Conservation (phyloP, 2,329 filamentous ascomycete genomes). For the Xylariales sp. region DNA sequence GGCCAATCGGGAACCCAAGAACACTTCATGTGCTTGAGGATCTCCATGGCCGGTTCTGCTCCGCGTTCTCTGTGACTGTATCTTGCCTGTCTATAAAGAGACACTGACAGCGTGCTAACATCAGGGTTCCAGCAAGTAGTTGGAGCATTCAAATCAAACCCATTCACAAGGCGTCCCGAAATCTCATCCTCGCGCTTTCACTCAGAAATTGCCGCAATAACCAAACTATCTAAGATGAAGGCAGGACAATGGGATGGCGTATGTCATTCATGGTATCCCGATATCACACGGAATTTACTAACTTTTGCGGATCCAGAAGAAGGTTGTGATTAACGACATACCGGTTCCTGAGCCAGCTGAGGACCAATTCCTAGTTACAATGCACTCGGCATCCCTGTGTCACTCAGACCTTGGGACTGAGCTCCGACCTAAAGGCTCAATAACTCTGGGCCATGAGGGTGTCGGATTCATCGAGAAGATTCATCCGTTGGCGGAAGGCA, state of each 20-base stretch:
- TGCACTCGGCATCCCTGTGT: conserved; percentile 7
- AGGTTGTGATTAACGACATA: conserved; percentile 13
- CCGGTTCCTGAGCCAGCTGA: conserved; percentile 10
- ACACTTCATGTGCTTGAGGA: too few relatives aligned
- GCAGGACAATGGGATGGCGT: not conserved
- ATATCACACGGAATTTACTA: not conserved
- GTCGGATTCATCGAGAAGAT: conserved; percentile 49
- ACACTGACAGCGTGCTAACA: too few relatives aligned
- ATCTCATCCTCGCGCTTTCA: too few relatives aligned
- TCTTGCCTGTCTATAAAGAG: too few relatives aligned
- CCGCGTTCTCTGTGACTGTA: too few relatives aligned
- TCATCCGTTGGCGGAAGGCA: conserved; percentile 51
- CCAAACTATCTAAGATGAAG: not conserved
- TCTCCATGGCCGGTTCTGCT: too few relatives aligned
- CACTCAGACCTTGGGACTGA: conserved; percentile 14
- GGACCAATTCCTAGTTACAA: conserved; percentile 14
- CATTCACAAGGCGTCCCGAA: too few relatives aligned
- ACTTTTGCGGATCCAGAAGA: not conserved
- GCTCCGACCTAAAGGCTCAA: conserved; percentile 5
- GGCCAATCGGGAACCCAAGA: too few relatives aligned
- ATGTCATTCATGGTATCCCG: not conserved
- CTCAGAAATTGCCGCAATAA: not conserved
- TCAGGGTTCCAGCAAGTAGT: too few relatives aligned
- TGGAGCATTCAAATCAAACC: too few relatives aligned
- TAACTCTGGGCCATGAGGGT: conserved; percentile 54